Evolutionary conservation across 306 rosid genomes (phyloP).

Genomic region (Arachis hypogaea): DNA sequence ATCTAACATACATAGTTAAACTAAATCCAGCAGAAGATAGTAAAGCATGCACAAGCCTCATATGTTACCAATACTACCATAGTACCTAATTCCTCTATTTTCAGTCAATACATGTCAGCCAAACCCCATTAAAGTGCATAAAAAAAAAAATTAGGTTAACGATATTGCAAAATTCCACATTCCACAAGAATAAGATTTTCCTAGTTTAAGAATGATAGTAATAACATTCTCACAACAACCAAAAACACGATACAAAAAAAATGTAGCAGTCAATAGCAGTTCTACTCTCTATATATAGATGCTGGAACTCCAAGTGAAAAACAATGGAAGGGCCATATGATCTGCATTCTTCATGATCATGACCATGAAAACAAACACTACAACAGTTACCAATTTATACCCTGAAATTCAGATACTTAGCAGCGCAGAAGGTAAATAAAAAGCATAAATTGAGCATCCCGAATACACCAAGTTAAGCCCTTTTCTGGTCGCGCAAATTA

Average conservation of each 20-base stretch:
- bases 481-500: background rate
- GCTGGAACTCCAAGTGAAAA: background rate
- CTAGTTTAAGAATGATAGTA: background rate
- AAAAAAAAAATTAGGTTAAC: background rate
- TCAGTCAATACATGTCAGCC: constrained; percentile 15
- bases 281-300: background rate
- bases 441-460: background rate
- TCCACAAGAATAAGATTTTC: background rate
- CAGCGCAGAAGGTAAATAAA: background rate
- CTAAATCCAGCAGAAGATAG: constrained; percentile 10
- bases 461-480: background rate
- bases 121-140: background rate
- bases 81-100: background rate
- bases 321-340: constrained; percentile 5
- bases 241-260: background rate
- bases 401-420: background rate
- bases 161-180: background rate
- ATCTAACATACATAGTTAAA: background rate
- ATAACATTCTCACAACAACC: constrained; percentile 4
- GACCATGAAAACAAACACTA: background rate
- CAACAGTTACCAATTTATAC: background rate
- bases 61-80: constrained; percentile 15
- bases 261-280: constrained; percentile 11
- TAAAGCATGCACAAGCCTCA: background rate
- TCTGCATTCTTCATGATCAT: constrained; percentile 8